Percentiles rank a stretch among this genome's conserved stretches.
phyloP scores from a whole-genome alignment of 1,139 yeast species.

The Nematodospora anomalae region DNA sequence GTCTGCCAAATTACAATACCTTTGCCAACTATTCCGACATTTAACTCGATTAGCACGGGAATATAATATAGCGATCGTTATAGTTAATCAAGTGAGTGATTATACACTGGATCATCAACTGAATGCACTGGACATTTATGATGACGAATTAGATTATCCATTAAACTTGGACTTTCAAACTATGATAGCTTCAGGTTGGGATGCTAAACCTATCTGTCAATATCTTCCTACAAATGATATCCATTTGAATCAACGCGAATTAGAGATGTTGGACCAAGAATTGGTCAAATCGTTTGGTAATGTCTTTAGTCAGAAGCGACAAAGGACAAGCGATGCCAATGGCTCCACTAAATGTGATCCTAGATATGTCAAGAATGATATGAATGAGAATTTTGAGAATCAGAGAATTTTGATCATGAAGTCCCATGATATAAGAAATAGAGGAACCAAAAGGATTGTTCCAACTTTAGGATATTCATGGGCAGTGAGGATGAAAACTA shows the following conservation, averaged over 20 bases:
- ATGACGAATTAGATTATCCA: conserved; percentile 24
- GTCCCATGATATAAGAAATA: conserved; percentile 17
- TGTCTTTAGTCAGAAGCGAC: conserved; percentile 1
- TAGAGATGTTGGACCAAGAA: conserved; percentile 14
- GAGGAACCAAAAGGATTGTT: conserved; percentile 25
- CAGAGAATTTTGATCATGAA: conserved; percentile 17
- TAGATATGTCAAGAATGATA: conserved; percentile 3
- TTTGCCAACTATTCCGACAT: conserved; percentile 46
- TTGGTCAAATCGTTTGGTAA: conserved; percentile 13
- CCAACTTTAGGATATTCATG: conserved; percentile 46
- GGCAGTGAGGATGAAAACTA: conserved; percentile 33
- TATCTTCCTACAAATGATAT: conserved; percentile 8
- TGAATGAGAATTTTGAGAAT: conserved; percentile 7
- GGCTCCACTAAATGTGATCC: conserved; percentile 4
- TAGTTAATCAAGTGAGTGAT: conserved; percentile 82
- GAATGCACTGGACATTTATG: conserved; percentile 17
- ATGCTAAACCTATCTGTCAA: conserved; percentile 18
- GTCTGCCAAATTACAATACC: conserved; percentile 40
- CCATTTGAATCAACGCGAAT: conserved; percentile 12
- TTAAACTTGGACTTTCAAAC: conserved; percentile 64
- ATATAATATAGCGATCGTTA: conserved; percentile 59
- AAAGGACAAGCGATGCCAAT: neutral
- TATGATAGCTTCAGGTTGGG: conserved; percentile 81
- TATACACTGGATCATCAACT: conserved; percentile 22
- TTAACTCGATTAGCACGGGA: conserved; percentile 51